Conservation (phyloP, 495 filamentous ascomycete genomes). For the Aspergillus funiculosus region DNA sequence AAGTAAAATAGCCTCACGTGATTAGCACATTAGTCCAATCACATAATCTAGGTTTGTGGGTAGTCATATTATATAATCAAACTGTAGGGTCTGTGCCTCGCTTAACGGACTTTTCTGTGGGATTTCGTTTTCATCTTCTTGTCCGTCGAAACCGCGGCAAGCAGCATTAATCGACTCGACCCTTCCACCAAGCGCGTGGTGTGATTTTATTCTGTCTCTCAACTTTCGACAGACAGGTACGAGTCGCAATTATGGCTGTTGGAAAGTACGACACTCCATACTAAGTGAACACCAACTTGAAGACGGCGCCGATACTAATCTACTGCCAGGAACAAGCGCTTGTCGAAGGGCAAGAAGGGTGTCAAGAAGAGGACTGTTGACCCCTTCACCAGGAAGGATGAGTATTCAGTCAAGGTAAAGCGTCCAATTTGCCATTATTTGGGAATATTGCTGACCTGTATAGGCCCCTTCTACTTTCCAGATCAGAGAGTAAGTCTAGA, state of each 20-base stretch:
- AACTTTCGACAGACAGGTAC: slow-evolving; percentile 36
- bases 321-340: slow-evolving; percentile 87
- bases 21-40: slow-evolving; percentile 1
- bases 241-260: slow-evolving; percentile 79
- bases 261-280: slow-evolving; percentile 65
- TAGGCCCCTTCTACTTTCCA: slow-evolving; percentile 94
- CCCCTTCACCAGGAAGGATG: slow-evolving; percentile 97
- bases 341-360: slow-evolving; percentile 99
- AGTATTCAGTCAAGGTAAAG: slow-evolving; percentile 92
- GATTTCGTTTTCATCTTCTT: slow-evolving; percentile 38
- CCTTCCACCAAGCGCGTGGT: slow-evolving; percentile 37
- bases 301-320: slow-evolving; percentile 20
- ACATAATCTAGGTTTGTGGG: slow-evolving; percentile 14
- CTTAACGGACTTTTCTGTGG: slow-evolving; percentile 49
- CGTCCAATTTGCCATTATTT: neutral
- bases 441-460: slow-evolving; percentile 21
- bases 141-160: slow-evolving; percentile 33
- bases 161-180: slow-evolving; percentile 33
- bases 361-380: slow-evolving; percentile 99
- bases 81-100: slow-evolving; percentile 38
- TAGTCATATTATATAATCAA: slow-evolving; percentile 30
- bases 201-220: slow-evolving; percentile 43
- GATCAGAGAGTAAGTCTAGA: slow-evolving; percentile 93
- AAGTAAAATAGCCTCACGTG: slow-evolving; percentile 2
- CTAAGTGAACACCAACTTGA: neutral